phyloP scores from a whole-genome alignment of 2,329 filamentous ascomycete species.

The Monosporascus cannonballus region DNA sequence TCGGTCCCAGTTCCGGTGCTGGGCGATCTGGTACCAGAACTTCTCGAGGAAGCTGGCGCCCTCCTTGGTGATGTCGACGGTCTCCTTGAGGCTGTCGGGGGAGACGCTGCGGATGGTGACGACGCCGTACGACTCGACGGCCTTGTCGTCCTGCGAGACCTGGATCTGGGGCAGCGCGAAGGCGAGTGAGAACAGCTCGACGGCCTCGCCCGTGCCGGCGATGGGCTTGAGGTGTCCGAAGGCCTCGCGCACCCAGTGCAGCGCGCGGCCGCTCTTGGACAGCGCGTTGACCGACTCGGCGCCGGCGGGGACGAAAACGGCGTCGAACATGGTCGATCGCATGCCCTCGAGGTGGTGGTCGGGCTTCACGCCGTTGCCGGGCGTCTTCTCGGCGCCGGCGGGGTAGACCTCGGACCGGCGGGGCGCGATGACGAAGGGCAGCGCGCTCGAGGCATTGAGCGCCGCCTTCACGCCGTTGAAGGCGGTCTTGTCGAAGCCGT shows the following conservation, averaged over 20 bases:
- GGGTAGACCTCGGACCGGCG: constrained; percentile 61
- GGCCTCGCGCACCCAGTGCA: constrained; percentile 73
- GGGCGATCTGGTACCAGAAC: constrained; percentile 63
- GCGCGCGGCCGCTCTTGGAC: constrained; percentile 61
- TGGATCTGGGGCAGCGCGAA: constrained; percentile 36
- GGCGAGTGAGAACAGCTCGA: constrained; percentile 52
- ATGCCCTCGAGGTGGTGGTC: constrained; percentile 77
- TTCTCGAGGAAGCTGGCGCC: constrained; percentile 64
- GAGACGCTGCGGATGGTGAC: constrained; percentile 55
- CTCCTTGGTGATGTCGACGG: constrained; percentile 57
- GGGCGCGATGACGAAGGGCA: constrained; percentile 67
- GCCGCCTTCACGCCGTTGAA: constrained; percentile 62
- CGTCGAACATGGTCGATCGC: constrained; percentile 76
- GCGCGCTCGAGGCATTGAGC: constrained; percentile 54
- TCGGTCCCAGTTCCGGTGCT: constrained; percentile 68
- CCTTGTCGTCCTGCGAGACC: constrained; percentile 38
- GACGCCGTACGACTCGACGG: constrained; percentile 69
- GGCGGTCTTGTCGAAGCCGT: constrained; percentile 64
- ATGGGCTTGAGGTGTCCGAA: constrained; percentile 80
- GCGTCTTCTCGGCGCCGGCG: constrained; percentile 47
- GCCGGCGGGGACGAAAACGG: constrained; percentile 71
- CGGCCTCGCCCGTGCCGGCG: constrained; percentile 67
- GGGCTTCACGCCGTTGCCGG: constrained; percentile 51
- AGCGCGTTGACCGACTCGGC: constrained; percentile 56
- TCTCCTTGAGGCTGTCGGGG: constrained; percentile 55